phyloP scores from a whole-genome alignment of 2,329 filamentous ascomycete genomes.

The Phoma sp. region DNA sequence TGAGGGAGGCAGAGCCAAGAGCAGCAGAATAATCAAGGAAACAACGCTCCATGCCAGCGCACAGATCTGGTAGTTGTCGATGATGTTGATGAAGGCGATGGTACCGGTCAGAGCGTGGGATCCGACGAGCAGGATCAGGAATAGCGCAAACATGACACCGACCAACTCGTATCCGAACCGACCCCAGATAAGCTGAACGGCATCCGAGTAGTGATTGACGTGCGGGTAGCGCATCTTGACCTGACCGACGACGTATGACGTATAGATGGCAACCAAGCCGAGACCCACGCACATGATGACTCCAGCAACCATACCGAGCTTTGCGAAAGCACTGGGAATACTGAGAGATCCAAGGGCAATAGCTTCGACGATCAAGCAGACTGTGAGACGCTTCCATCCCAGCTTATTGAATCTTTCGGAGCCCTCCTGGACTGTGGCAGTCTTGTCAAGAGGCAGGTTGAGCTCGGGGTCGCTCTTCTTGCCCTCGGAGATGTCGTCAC shows the following conservation, averaged over 20 bases:
- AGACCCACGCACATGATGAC: constrained; percentile 55
- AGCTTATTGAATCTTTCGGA: constrained; percentile 50
- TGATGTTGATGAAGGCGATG: constrained; percentile 69
- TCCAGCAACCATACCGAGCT: constrained; percentile 55
- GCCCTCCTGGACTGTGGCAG: constrained; percentile 43
- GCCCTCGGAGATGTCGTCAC: constrained; percentile 32
- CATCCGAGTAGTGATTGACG: constrained; percentile 72
- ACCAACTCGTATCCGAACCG: constrained; percentile 56
- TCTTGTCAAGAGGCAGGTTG: constrained; percentile 38
- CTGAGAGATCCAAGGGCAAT: constrained; percentile 57
- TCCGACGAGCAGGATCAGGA: constrained; percentile 65
- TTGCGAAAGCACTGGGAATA: constrained; percentile 54
- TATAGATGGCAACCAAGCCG: constrained; percentile 66
- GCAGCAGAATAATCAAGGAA: constrained; percentile 64
- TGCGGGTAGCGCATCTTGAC: constrained; percentile 65
- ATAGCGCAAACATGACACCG: constrained; percentile 60
- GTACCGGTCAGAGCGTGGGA: constrained; percentile 74
- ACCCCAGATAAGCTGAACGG: constrained; percentile 68
- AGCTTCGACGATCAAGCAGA: constrained; percentile 58
- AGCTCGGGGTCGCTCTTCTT: constrained; percentile 45
- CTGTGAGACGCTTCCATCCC: constrained; percentile 59
- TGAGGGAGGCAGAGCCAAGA: constrained; percentile 67
- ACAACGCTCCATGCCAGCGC: constrained; percentile 70
- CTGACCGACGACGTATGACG: constrained; percentile 66
- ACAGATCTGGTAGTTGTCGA: constrained; percentile 64